Percentiles rank a stretch among this genome's conserved stretches.
Conservation (phyloP, 345 rosid species). For the Murraya koenigii region DNA sequence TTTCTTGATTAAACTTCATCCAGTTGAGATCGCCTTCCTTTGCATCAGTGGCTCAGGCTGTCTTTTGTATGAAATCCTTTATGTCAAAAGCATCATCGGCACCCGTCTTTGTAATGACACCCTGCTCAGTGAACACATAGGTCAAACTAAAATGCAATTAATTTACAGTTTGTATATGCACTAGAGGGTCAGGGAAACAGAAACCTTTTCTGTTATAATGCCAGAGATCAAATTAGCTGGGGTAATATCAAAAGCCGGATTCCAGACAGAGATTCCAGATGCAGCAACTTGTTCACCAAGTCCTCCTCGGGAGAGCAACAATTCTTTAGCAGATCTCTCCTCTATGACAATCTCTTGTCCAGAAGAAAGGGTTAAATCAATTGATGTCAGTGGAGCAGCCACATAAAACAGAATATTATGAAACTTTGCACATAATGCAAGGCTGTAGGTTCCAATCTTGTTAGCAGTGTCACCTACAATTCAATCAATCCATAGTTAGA, state of each 20-base stretch:
- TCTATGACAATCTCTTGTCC: conserved; percentile 80
- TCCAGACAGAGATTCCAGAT: conserved; percentile 88
- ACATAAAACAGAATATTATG: conserved; percentile 76
- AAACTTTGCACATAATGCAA: conserved; percentile 72
- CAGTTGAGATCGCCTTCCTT: neutral
- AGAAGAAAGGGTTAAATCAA: conserved; percentile 73
- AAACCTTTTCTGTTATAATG: conserved; percentile 85
- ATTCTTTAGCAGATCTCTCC: conserved; percentile 76
- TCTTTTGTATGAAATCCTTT: conserved; percentile 42
- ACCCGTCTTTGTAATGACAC: conserved; percentile 57
- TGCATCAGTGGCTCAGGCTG: neutral
- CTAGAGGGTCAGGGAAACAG: neutral
- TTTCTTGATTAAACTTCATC: neutral
- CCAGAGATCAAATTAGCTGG: conserved; percentile 76
- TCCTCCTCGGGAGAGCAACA: conserved; percentile 75
- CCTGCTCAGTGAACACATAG: conserved; percentile 38
- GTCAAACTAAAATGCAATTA: neutral
- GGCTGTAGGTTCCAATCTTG: conserved; percentile 97
- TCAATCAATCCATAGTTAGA: neutral
- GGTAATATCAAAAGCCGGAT: conserved; percentile 93
- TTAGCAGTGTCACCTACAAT: conserved; percentile 89
- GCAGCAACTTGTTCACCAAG: conserved; percentile 98
- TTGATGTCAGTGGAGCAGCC: conserved; percentile 89
- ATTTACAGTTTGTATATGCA: neutral
- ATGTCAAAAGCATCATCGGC: conserved; percentile 54